A percentile compares a stretch with the other conserved stretches of the same genome.
phyloP scores from a whole-genome alignment of 495 filamentous ascomycete genomes.

The Penicillium argentinense region DNA sequence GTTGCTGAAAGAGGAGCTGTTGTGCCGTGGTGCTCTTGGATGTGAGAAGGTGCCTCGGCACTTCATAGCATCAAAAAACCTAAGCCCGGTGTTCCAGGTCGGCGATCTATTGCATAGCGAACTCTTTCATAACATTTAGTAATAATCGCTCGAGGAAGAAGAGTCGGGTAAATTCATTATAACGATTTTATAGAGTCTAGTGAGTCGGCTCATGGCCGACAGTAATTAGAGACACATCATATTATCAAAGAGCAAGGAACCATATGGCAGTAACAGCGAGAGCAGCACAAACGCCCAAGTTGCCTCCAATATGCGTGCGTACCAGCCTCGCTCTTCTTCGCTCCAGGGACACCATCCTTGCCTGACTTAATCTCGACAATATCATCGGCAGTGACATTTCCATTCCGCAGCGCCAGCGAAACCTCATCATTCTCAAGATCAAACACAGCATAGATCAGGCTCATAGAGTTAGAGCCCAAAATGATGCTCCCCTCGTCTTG shows the following conservation, averaged over 20 bases:
- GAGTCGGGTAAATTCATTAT: too few species aligned
- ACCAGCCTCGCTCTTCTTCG: constrained; percentile 1
- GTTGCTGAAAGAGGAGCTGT: constrained; percentile 76
- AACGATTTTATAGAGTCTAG: too few species aligned
- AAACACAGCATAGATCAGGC: constrained; percentile 6
- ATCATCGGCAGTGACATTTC: not conserved
- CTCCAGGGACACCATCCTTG: not conserved
- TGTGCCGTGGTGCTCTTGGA: constrained; percentile 66
- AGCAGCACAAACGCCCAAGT: not conserved
- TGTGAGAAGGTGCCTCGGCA: too few species aligned
- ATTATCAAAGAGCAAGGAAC: not conserved
- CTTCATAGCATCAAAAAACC: too few species aligned
- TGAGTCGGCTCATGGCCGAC: not conserved
- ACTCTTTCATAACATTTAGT: too few species aligned
- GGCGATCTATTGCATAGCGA: too few species aligned
- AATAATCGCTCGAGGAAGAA: too few species aligned
- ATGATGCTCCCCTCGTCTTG: constrained; percentile 1
- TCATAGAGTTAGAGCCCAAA: constrained; percentile 9
- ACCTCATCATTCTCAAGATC: constrained; percentile 13
- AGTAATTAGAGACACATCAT: not conserved
- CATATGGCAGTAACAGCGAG: not conserved
- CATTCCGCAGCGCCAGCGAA: constrained; percentile 3
- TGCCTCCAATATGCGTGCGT: not conserved
- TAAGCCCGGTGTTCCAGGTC: too few species aligned
- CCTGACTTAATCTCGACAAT: constrained; percentile 8